Base-by-base conservation (phyloP, 495 filamentous ascomycete genomes). In the Trichoderma parareesei region DNA sequence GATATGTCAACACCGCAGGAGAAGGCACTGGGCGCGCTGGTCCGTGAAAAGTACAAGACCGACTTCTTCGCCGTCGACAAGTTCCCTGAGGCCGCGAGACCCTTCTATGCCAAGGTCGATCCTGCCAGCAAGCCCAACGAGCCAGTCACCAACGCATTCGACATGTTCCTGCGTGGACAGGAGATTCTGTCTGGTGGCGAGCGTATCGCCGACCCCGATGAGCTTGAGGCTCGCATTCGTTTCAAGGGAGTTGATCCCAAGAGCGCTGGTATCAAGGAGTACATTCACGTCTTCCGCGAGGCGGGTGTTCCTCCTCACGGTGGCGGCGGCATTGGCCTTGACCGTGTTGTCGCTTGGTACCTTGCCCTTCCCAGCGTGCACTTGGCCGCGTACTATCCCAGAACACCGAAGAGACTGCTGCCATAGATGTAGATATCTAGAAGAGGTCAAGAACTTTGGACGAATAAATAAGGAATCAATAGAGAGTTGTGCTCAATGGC, bases 51-150 rank as follows among this genome's bases (percentile, higher is more conserved):
- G 76, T 92, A 88, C 82, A 81, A 84, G 72, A 92, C 90, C 67
- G 92, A 97, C 77, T 96, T 96, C 82, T 96, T 92, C 78, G 87
- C 92, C 6, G 81, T 97, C 65, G 91, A 96, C 80, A 89, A 95
- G 78, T 97, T 91, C 83, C 92, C 92, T 64, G 88, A 92, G 74
- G 73, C 80, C 49, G 87, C 93, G 37, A 85, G 92, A 33, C 92
- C 92, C 43, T 96, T 96, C 80, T 97, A 96, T 76, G 91, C 92
- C 72, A 90, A 92, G 82, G 85, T 88, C 65, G 87, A 90, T 72
- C 83, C 87, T 9, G 67, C 81, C 61, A 84, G 88, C 75, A 79
- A 87, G 65, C 79, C 80, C 38, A 27, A 43, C 10, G 60, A 41
- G n/a, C 60, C 5, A n/a, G 60, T 61, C 13, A 89, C 86, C 62